phyloP scores from a whole-genome alignment of 169 alveolate genomes.

The Besnoitia besnoiti region DNA sequence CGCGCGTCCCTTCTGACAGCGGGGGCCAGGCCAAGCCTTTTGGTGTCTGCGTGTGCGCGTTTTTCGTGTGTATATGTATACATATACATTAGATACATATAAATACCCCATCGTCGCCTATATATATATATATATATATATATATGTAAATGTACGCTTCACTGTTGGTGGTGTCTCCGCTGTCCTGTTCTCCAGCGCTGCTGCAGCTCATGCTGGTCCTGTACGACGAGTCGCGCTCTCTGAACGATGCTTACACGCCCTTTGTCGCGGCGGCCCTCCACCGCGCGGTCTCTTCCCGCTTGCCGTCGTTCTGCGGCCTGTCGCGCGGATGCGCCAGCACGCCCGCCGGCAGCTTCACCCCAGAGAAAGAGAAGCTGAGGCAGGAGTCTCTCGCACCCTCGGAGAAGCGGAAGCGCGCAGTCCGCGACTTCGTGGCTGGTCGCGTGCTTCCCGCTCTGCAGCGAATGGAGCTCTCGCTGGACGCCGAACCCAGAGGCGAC shows the following conservation, averaged over 20 bases:
- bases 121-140: too few species aligned
- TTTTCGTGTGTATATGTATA: too few species aligned
- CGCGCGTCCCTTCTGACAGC: too few species aligned
- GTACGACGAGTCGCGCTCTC: neutral
- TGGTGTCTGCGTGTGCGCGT: too few species aligned
- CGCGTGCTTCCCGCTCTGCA: neutral
- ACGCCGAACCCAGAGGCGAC: neutral
- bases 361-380: too few species aligned
- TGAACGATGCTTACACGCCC: neutral
- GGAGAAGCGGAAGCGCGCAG: neutral
- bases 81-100: too few species aligned
- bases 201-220: slow-evolving; percentile 9
- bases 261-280: neutral
- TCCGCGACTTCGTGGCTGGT: neutral
- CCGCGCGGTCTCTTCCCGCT: neutral
- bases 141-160: neutral
- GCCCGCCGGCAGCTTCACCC: too few species aligned
- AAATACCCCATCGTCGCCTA: too few species aligned
- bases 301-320: neutral
- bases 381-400: neutral
- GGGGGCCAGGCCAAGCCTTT: too few species aligned
- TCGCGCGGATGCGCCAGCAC: too few species aligned
- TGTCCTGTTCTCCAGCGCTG: neutral
- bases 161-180: neutral
- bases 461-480: neutral